Evolutionary conservation across 2,329 filamentous ascomycete species (phyloP).

Genomic region (Onygenales sp.): DNA sequence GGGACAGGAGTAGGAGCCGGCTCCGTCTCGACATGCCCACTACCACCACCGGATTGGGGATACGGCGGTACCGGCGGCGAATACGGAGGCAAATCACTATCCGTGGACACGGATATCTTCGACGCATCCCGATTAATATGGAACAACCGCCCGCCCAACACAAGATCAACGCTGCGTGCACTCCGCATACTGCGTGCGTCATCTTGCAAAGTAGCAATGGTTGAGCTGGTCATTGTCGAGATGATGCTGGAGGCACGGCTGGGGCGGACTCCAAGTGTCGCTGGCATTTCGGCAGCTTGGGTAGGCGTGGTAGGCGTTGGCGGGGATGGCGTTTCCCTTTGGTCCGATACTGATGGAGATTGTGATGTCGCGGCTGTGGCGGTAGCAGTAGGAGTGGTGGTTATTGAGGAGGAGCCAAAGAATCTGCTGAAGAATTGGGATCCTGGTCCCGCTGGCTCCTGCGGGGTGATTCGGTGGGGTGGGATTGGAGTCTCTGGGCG

Average conservation of each 20-base stretch:
- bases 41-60: neutral
- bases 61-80: constrained; percentile 6
- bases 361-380: too few relatives aligned
- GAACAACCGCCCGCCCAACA: constrained; percentile 19
- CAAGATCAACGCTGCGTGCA: constrained; percentile 20
- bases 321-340: neutral
- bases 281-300: neutral
- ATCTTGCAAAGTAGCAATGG: constrained; percentile 19
- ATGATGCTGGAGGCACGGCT: constrained; percentile 22
- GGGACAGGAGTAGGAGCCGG: too few relatives aligned
- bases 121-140: constrained; percentile 24
- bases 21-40: too few relatives aligned
- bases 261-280: constrained; percentile 8
- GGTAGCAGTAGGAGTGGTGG: neutral
- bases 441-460: neutral
- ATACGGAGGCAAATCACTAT: constrained; percentile 13
- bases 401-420: neutral
- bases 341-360: neutral
- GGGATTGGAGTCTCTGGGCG: neutral
- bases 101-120: constrained; percentile 14
- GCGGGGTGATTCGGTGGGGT: neutral
- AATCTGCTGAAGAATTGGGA: neutral
- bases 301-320: neutral
- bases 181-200: constrained; percentile 14
- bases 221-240: constrained; percentile 20